Evolutionary conservation across 2,329 filamentous ascomycete species (phyloP).

Genomic region (Thielaviopsis ethacetica): DNA sequence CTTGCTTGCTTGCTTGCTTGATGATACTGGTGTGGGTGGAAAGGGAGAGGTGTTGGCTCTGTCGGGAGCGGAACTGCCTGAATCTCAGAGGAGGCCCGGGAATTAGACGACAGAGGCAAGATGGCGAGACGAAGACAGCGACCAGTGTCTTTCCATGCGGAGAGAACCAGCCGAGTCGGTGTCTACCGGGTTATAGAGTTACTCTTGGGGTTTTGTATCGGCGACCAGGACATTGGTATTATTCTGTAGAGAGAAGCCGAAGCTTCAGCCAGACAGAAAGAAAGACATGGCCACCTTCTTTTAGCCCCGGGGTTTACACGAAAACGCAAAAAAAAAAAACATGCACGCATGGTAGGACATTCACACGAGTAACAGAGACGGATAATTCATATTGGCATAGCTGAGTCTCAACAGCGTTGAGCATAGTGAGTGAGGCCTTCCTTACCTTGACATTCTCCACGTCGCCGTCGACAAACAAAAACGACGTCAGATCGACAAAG

Average conservation of each 20-base stretch:
- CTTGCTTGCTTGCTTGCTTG: not conserved
- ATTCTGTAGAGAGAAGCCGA: not conserved
- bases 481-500: conserved; percentile 65
- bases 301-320: conserved; percentile 21
- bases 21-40: conserved; percentile 13
- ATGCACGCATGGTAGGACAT: not conserved
- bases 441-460: conserved; percentile 32
- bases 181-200: conserved; percentile 10
- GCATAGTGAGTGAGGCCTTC: too few species aligned
- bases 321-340: not conserved
- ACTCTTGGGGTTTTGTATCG: conserved; percentile 55
- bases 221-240: conserved; percentile 37
- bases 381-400: too few species aligned
- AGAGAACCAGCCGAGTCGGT: not conserved
- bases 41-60: conserved; percentile 14
- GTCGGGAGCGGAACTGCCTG: not conserved
- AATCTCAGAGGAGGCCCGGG: not conserved
- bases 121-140: not conserved
- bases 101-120: not conserved
- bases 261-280: not conserved
- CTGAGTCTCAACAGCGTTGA: too few species aligned
- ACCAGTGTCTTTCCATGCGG: not conserved
- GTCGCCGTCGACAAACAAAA: conserved; percentile 54
- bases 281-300: conserved; percentile 47
- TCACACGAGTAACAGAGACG: conserved; percentile 9